phyloP scores from a whole-genome alignment of 2,329 filamentous ascomycete species.

The Arthrinium phaeospermum region DNA sequence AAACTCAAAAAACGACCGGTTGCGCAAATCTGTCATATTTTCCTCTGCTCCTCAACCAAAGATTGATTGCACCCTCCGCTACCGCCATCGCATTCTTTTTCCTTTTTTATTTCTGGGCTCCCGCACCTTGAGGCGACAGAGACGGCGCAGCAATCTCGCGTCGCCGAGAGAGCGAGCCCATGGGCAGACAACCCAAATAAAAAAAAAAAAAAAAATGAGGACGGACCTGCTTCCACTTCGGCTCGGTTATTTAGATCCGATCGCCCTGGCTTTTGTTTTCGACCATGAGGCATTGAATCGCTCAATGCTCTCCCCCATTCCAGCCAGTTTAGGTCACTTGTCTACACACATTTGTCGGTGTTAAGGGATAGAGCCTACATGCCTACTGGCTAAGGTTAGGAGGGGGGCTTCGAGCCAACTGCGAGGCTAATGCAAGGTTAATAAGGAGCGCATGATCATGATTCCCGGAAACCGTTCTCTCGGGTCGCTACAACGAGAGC shows the following conservation, averaged over 20 bases:
- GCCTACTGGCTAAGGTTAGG: background rate
- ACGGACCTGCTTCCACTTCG: too few relatives aligned
- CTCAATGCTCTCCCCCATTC: background rate
- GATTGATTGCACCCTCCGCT: background rate
- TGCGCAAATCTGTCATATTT: slow-evolving; percentile 12
- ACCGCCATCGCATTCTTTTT: slow-evolving; percentile 1
- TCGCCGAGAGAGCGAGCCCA: background rate
- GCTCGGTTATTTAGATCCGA: too few relatives aligned
- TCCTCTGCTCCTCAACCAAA: background rate
- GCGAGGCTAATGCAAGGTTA: slow-evolving; percentile 26
- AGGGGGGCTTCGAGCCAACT: slow-evolving; percentile 17
- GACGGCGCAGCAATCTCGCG: background rate
- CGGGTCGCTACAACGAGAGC: slow-evolving; percentile 20
- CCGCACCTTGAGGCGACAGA: too few relatives aligned
- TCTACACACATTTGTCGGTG: background rate
- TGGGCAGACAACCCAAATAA: too few relatives aligned
- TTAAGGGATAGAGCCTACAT: background rate
- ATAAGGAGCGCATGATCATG: slow-evolving; percentile 23
- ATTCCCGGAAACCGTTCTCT: slow-evolving; percentile 23
- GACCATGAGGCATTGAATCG: background rate
- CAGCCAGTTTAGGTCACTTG: background rate
- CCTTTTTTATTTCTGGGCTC: background rate
- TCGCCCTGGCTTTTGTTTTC: background rate
- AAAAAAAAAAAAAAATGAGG: too few relatives aligned
- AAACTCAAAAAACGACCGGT: background rate